Evolutionary conservation across 305 asterid species (phyloP).

Genomic region (Solanum hybrid): DNA sequence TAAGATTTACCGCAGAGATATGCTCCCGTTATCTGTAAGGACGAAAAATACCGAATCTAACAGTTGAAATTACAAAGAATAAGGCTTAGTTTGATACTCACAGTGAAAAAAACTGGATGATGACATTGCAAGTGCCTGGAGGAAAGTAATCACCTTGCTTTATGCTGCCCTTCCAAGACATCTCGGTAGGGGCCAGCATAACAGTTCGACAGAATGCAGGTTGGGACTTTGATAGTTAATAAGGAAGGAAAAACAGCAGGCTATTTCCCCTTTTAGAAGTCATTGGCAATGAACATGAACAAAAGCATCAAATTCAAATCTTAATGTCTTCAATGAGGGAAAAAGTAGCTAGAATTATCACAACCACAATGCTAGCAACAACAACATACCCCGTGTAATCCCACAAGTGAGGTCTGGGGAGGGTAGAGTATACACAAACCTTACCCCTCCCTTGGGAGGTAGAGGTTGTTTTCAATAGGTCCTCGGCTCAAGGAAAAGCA

Average conservation of each 20-base stretch:
- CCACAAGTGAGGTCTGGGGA: neutral
- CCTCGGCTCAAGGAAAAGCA: neutral
- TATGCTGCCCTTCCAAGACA: neutral
- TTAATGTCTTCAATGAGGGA: slow-evolving; percentile 15
- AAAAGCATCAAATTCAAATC: slow-evolving; percentile 18
- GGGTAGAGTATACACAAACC: neutral
- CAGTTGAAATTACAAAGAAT: neutral
- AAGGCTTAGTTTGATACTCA: neutral
- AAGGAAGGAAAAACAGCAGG: neutral
- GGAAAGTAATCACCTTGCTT: neutral
- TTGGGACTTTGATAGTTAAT: neutral
- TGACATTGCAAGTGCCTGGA: neutral
- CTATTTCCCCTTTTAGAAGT: neutral
- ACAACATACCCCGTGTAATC: neutral
- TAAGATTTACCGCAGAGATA: neutral
- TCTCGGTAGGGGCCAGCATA: neutral
- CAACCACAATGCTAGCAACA: neutral
- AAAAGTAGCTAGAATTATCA: neutral
- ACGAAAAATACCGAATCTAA: neutral
- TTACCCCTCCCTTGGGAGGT: neutral
- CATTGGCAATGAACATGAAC: neutral
- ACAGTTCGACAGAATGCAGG: neutral
- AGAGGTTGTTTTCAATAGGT: neutral
- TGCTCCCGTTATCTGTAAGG: neutral
- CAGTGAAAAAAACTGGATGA: neutral